Base-by-base conservation (phyloP, 352 stramenopile genomes). In the Phytophthora crassamura region DNA sequence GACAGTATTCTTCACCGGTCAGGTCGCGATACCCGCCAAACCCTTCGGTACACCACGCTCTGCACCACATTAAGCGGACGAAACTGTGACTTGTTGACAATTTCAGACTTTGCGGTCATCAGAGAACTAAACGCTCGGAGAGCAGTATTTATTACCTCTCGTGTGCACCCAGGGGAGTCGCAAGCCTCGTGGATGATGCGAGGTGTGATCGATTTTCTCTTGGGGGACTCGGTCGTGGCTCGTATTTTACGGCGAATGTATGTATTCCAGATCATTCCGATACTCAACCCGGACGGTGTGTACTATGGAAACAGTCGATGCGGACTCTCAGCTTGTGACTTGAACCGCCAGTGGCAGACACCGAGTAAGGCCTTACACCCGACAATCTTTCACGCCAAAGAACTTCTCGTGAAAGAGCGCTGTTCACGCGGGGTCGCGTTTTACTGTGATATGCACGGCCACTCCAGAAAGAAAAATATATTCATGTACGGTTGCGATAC, bases 401-500 rank as follows among this genome's bases (percentile, higher is more conserved):
- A 86, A 36, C 49, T 97, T 6, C 84, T 98, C n/a, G 34, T 62
- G 12, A 74, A 75, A 32, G 78, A 95, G 42, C 63, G 69, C 11
- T 63, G 61, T 12, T 71, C 65, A 9, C 78, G 87, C 7, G 82
- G 88, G 1, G 72, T 98, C 12, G 78, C 78, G 5, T 88, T 98
- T 54, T 97, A 88, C 49, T 91, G 93, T 32, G 93, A 98, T 69
- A 83, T 98, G 41, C 93, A 98, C 46, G 93, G 91, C n/a, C 93
- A 98, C 47, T 96, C 83, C 0, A 75, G 93, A 14, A 98, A 98
- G 69, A 95, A 95, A 55, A 98, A 98, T 40, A 85, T 98, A 16
- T 98, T 98, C 63, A 85, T 98, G 81, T 98, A 98, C 60, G 95
- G 95, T 11, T 97, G 90, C 30, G 93, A 98, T 41, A 94, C 95